Base-by-base conservation (phyloP, 2,329 filamentous ascomycete genomes). In the Apiospora koreana region DNA sequence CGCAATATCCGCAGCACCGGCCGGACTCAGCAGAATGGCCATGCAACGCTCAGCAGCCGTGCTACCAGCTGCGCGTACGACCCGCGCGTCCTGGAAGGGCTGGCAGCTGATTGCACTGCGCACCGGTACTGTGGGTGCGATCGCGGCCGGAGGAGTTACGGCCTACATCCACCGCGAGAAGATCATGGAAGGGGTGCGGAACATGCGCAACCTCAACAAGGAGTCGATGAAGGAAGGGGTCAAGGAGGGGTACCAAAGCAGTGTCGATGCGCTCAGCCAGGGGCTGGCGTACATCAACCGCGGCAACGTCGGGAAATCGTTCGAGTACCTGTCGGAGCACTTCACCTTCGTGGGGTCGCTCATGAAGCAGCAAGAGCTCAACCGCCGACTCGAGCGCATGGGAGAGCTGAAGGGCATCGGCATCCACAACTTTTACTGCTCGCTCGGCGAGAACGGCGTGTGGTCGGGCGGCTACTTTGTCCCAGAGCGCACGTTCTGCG, bases 311-410 rank as follows among this genome's bases (percentile, higher is more conserved):
- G 90, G 90, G 2, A 87, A 90, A 69, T 93, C 93, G 1, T 92
- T 94, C 74, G 88, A 86, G 23, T 97, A 94, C 91, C 89, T 95
- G 4, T 90, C 91, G 0, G 93, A 92, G 21, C 94, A 97, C 79
- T 88, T 97, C 68, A 93, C 94, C 45, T 97, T 97, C 76, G 92
- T 97, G 1, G 93, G 94, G 0, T 91, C 93, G 64, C 85, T 97
- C 2, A 87, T 94, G 74, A 91, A 92, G 68, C 89, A 90, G 21
- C 89, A 91, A 43, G 93, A 96, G 75, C 82, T 97, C 72, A 88
- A 87, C 69, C 86, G 87, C 58, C 87, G 94, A 21, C 83, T 97
- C 2, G 87, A 89, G 71, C 85, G 88, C 69, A 83, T 95, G 67
- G 87, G 87, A 0, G 80, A 85, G 1, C 84, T 92, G 1, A 86